Base-by-base conservation (phyloP, 306 rosid genomes). In the Psophocarpus tetragonolobus region DNA sequence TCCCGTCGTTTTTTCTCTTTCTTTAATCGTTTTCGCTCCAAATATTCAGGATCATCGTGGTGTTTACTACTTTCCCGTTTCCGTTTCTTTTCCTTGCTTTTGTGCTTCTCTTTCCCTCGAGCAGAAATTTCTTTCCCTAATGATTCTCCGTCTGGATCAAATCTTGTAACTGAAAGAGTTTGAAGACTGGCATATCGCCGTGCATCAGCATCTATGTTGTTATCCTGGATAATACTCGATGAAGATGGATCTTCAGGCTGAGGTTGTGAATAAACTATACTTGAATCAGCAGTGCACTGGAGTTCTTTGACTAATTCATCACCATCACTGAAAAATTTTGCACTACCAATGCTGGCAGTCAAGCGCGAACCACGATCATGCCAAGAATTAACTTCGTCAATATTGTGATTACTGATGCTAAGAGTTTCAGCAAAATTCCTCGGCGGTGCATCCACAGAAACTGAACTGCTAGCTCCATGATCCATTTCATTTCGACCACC, bases 291-390 rank as follows among this genome's bases (percentile, higher is more conserved):
- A 54, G 97, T 90, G 88, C 93, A 92, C 75, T 87, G 98, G 58
- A 95, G 90, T 68, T 95, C 98, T 82, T 80, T 95, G 50, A 82
- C 91, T 18, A 87, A 57, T 61, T 91, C 98, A 30, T 91, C 95
- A 71, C 90, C 90, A 61, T 91, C 91, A 33, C 89, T 86, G 21
- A 86, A 68, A 70, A 90, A 60, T 63, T 91, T 95, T 36, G 96
- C 98, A 83, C 98, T 91, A 38, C 96, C 97, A 57, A 91, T 92
- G 83, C 98, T 95, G 74, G 96, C 97, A 76, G 97, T 95, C 97
- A 95, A 80, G 73, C 84, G 93, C 17, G 96, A 95, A 71, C 97
- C 93, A 47, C 1, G 93, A 82, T 82, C 88, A 44, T 88, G 93
- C 71, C 90, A 92, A 54, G 97, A 92, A 82, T 87, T 92, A 12